Evolutionary conservation across 495 filamentous ascomycete species (phyloP).

Genomic region (Tuber brumale): DNA sequence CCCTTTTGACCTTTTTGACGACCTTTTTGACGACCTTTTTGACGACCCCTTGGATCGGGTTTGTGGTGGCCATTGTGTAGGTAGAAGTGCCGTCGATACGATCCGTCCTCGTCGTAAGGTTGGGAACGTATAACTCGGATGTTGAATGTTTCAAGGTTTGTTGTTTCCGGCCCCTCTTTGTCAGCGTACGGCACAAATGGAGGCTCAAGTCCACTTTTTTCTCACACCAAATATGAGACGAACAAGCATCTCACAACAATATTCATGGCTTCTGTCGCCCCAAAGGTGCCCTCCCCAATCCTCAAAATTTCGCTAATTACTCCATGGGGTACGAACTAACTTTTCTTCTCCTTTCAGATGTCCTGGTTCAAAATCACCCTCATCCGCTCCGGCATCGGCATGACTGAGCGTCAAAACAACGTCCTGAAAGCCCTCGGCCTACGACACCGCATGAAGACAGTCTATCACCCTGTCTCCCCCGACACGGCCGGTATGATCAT

Average conservation of each 20-base stretch:
- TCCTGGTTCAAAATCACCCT: constrained; percentile 94
- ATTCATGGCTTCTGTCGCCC: background rate
- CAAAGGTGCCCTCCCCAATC: background rate
- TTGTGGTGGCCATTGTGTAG: background rate
- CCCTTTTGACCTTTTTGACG: background rate
- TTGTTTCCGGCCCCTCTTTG: background rate
- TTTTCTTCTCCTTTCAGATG: constrained; percentile 48
- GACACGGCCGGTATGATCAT: constrained; percentile 92
- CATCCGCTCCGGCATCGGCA: constrained; percentile 84
- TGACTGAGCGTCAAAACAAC: constrained; percentile 71
- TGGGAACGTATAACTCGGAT: background rate
- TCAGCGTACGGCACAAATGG: background rate
- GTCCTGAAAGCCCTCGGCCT: constrained; percentile 86
- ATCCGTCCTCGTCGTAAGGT: background rate
- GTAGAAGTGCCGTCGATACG: background rate
- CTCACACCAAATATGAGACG: background rate
- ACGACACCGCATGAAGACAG: constrained; percentile 75
- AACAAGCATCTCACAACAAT: background rate
- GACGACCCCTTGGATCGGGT: background rate
- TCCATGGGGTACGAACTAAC: background rate
- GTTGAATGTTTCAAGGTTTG: background rate
- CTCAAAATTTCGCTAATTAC: background rate
- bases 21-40: background rate
- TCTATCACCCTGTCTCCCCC: constrained; percentile 81
- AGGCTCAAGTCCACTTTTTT: background rate